These are phyloP conservation scores for Cystobasidium onofrii DNA, from an alignment of 768 basidiomycete genomes.

Conservation along the genomic window DNA sequence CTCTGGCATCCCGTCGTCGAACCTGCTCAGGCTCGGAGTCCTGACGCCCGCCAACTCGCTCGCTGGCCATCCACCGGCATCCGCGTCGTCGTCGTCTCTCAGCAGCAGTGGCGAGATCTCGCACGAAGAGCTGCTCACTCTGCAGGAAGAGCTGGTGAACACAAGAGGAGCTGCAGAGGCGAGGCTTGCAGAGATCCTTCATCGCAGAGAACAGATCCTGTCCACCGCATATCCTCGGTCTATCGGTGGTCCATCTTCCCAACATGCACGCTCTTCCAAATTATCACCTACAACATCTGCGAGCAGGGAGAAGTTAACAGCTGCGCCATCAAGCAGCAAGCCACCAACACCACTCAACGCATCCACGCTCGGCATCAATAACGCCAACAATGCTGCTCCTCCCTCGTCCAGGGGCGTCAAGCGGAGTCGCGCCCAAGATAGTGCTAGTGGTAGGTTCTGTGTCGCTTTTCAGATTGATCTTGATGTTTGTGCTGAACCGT, in stretches of 20 bases:
- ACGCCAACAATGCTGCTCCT: not conserved
- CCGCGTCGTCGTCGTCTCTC: not conserved
- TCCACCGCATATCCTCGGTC: not conserved
- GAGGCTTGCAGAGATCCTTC: not conserved
- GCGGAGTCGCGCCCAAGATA: not conserved
- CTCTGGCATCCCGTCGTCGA: not conserved
- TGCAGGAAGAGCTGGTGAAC: not conserved
- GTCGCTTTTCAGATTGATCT: no score
- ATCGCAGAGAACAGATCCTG: not conserved
- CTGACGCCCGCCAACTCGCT: not conserved
- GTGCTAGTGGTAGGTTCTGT: not conserved
- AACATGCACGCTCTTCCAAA: not conserved
- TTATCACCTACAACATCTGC: not conserved
- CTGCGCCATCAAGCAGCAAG: not conserved
- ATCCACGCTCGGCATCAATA: not conserved
- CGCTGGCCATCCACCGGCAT: not conserved
- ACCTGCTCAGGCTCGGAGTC: not conserved
- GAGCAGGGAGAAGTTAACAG: not conserved
- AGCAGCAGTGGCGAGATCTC: conserved; percentile 5
- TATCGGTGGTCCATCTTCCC: not conserved
- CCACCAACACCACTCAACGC: not conserved
- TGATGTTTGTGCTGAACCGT: no score
- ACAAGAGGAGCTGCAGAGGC: not conserved
- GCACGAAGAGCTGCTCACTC: not conserved
- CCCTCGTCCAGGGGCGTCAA: not conserved